Percentiles rank a stretch among this genome's conserved stretches.
These are phyloP conservation scores for Oryza nivara DNA, from an alignment of 176 grass and related monocot genomes.

Conservation along the genomic window DNA sequence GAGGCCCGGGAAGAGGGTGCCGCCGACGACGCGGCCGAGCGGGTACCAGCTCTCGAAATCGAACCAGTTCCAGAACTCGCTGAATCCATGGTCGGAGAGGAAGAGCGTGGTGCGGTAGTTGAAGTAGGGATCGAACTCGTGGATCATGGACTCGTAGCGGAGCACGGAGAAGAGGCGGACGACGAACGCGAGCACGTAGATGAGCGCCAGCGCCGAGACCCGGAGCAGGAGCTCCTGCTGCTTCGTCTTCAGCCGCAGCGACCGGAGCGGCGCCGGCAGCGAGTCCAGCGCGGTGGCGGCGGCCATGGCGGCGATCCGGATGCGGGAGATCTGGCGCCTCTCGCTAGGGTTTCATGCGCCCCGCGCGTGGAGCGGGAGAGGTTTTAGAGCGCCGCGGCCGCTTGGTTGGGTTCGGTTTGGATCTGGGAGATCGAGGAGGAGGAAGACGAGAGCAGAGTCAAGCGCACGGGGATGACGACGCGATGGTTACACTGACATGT, in stretches of 20 bases:
- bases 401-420: conserved; percentile 21
- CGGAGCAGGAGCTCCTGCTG: conserved; percentile 98
- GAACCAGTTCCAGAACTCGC: conserved; percentile 99
- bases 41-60: conserved; percentile 99
- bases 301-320: conserved; percentile 39
- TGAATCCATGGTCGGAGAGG: conserved; percentile 77
- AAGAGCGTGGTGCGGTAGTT: conserved; percentile 99
- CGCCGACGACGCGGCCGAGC: conserved; percentile 90
- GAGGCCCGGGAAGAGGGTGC: conserved; percentile 90
- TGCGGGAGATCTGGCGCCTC: conserved; percentile 38
- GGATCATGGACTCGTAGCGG: conserved; percentile 99
- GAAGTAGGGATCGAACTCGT: conserved; percentile 99
- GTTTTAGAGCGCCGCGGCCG: conserved; percentile 53
- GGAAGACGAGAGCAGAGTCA: conserved; percentile 46
- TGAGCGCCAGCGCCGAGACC: conserved; percentile 76
- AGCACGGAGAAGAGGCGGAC: conserved; percentile 97
- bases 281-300: conserved; percentile 27
- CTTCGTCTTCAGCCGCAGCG: conserved; percentile 91
- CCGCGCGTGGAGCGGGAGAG: conserved; percentile 43
- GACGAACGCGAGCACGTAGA: conserved; percentile 96
- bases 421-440: conserved; percentile 45
- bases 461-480: conserved; percentile 52
- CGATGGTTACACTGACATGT: conserved; percentile 21
- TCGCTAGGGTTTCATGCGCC: conserved; percentile 70
- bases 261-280: conserved; percentile 58